A percentile compares a stretch with the other conserved stretches of the same genome.
Evolutionary conservation across 2,329 filamentous ascomycete species (phyloP).

Genomic region (Pseudocercospora pini-densiflorae): DNA sequence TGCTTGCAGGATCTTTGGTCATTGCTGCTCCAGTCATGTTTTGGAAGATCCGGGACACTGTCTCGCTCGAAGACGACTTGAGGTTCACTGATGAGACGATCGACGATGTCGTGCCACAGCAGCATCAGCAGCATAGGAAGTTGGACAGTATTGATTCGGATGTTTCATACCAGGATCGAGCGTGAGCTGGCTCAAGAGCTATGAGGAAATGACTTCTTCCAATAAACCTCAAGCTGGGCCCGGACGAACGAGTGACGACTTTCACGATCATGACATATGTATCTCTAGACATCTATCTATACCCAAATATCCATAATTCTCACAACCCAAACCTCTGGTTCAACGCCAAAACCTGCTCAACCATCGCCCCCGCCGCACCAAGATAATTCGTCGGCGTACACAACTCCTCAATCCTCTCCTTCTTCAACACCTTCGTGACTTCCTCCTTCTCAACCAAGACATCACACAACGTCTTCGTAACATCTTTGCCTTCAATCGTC

Average conservation of each 20-base stretch:
- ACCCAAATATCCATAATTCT: background rate
- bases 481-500: slow-evolving; percentile 29
- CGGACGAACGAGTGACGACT: background rate
- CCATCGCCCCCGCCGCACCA: slow-evolving; percentile 30
- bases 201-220: background rate
- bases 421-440: slow-evolving; percentile 23
- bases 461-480: slow-evolving; percentile 14
- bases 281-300: background rate
- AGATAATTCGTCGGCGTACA: slow-evolving; percentile 37
- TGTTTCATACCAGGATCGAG: background rate
- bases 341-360: slow-evolving; percentile 29
- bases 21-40: slow-evolving; percentile 80
- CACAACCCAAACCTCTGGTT: slow-evolving; percentile 2
- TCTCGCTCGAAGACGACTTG: slow-evolving; percentile 77
- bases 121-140: background rate
- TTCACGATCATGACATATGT: background rate
- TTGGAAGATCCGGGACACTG: slow-evolving; percentile 76
- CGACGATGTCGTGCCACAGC: slow-evolving; percentile 62
- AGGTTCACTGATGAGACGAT: slow-evolving; percentile 84
- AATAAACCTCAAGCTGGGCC: background rate
- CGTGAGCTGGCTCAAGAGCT: background rate
- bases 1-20: slow-evolving; percentile 72
- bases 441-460: slow-evolving; percentile 26
- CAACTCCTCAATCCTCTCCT: slow-evolving; percentile 27
- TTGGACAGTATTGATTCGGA: slow-evolving; percentile 3